These are phyloP conservation scores for Populus pruinosa DNA, from an alignment of 345 rosid genomes.

Conservation along the genomic window DNA sequence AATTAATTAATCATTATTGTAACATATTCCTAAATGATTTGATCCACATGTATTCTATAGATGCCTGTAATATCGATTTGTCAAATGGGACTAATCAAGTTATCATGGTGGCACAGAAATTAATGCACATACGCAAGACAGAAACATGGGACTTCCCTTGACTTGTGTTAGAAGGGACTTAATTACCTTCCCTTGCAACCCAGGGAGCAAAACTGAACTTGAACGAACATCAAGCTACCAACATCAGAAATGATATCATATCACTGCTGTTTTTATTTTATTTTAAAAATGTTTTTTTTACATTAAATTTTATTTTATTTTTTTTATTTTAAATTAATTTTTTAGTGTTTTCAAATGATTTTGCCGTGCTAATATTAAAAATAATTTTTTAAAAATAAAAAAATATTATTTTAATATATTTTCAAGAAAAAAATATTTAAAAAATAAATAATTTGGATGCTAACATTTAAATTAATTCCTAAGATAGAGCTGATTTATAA, in stretches of 20 bases:
- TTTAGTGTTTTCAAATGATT: too few relatives aligned
- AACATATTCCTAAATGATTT: neutral
- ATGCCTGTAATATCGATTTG: neutral
- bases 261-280: too few relatives aligned
- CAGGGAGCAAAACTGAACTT: neutral
- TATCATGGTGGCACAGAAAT: neutral
- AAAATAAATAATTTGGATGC: too few relatives aligned
- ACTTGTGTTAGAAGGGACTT: neutral
- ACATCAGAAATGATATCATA: neutral
- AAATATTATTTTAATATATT: too few relatives aligned
- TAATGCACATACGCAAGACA: neutral
- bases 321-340: too few relatives aligned
- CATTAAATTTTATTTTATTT: too few relatives aligned
- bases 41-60: neutral
- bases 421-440: too few relatives aligned
- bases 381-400: too few relatives aligned
- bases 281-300: too few relatives aligned
- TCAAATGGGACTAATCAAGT: neutral
- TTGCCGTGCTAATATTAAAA: accelerated
- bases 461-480: too few relatives aligned
- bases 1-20: neutral
- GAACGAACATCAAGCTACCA: neutral
- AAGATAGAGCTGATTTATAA: neutral
- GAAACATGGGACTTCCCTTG: neutral
- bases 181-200: neutral